These are phyloP conservation scores for Pichia sp. DNA, from an alignment of 1,139 yeast species.

Conservation along the genomic window DNA sequence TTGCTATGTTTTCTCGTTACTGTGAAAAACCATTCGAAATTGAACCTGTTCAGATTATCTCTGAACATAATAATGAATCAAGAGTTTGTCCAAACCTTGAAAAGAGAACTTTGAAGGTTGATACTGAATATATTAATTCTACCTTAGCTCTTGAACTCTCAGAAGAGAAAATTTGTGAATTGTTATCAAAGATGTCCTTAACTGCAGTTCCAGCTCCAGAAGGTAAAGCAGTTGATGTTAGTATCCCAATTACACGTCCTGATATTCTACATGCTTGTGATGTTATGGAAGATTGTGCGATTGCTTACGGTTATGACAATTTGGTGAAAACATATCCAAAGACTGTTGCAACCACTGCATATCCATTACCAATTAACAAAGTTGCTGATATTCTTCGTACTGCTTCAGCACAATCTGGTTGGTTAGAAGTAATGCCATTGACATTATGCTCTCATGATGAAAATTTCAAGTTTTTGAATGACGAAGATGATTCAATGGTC, in stretches of 20 bases:
- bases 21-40: constrained; percentile 69
- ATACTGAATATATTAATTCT: constrained; percentile 81
- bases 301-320: constrained; percentile 92
- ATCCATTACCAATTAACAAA: constrained; percentile 86
- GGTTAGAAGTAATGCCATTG: constrained; percentile 92
- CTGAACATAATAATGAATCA: constrained; percentile 74
- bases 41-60: constrained; percentile 82
- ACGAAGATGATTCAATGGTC: constrained; percentile 67
- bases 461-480: constrained; percentile 80
- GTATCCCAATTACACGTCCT: constrained; percentile 87
- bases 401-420: constrained; percentile 92
- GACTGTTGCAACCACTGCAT: constrained; percentile 73
- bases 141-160: constrained; percentile 75
- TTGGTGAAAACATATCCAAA: constrained; percentile 75
- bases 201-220: constrained; percentile 47
- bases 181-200: constrained; percentile 78
- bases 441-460: constrained; percentile 96
- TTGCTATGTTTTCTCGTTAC: constrained; percentile 93
- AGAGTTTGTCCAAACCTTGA: constrained; percentile 69
- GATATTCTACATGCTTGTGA: constrained; percentile 97
- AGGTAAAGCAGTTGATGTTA: constrained; percentile 57
- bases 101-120: constrained; percentile 67
- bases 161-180: constrained; percentile 58
- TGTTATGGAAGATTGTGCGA: constrained; percentile 97
- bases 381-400: constrained; percentile 83